phyloP scores from a whole-genome alignment of 176 grass and related monocot genomes.

The bread wheat (Triticum aestivum) region DNA sequence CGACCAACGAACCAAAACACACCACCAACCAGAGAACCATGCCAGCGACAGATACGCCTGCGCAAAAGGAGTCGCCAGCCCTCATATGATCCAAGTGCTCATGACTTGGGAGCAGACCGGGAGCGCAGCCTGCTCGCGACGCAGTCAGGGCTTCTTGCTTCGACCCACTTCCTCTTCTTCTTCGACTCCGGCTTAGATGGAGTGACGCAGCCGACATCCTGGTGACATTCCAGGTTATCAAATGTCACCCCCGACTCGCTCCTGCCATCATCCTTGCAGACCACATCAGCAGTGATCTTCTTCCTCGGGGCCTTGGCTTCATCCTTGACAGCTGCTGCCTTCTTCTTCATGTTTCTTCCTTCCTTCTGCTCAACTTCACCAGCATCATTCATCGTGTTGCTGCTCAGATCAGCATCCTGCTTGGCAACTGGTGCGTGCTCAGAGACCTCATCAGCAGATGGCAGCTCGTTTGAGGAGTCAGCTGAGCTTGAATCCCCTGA shows the following conservation, averaged over 20 bases:
- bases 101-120: conserved; percentile 16
- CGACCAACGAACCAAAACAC: neutral
- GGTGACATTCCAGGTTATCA: conserved; percentile 12
- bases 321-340: neutral
- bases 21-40: neutral
- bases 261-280: neutral
- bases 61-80: neutral
- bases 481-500: conserved; percentile 27
- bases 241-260: conserved; percentile 32
- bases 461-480: conserved; percentile 27
- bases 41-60: neutral
- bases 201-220: conserved; percentile 26
- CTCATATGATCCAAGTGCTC: neutral
- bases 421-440: conserved; percentile 21
- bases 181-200: conserved; percentile 18
- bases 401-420: conserved; percentile 32
- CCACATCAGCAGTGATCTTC: neutral
- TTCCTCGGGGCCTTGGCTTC: conserved; percentile 14
- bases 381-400: neutral
- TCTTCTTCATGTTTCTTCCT: conserved; percentile 2
- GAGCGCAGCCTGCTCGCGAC: conserved; percentile 52
- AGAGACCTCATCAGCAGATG: conserved; percentile 15
- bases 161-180: conserved; percentile 45
- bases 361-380: neutral
- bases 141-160: conserved; percentile 35